These are phyloP conservation scores for Epicoccum sorghinum DNA, from an alignment of 2,329 filamentous ascomycete genomes.

Conservation along the genomic window DNA sequence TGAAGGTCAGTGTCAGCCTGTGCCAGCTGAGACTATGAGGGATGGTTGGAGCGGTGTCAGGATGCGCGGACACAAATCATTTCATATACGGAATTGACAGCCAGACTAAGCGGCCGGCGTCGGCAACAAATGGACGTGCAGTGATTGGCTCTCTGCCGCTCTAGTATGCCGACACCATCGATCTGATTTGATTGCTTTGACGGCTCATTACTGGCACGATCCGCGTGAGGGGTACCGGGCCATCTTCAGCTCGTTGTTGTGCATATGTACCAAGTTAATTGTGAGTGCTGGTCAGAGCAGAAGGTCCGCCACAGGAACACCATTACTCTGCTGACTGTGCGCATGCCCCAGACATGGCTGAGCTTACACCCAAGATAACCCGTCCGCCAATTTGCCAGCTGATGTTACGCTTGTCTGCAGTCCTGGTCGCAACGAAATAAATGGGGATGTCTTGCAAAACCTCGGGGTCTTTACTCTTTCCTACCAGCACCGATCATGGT, in stretches of 20 bases:
- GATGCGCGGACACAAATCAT: conserved; percentile 29
- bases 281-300: not conserved
- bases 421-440: too few relatives aligned
- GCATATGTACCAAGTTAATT: not conserved
- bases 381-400: too few relatives aligned
- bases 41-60: conserved; percentile 20
- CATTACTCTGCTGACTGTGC: conserved; percentile 1
- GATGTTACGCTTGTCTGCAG: not conserved
- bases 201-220: conserved; percentile 19
- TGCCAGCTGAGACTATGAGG: conserved; percentile 3
- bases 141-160: conserved; percentile 31
- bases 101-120: conserved; percentile 27
- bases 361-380: too few relatives aligned
- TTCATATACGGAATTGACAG: conserved; percentile 27
- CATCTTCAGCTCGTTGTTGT: conserved; percentile 8
- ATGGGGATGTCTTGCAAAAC: conserved; percentile 1
- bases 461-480: not conserved
- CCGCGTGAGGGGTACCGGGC: conserved; percentile 16
- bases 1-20: not conserved
- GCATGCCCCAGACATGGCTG: not conserved
- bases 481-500: not conserved
- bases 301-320: too few relatives aligned
- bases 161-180: conserved; percentile 22
- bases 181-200: conserved; percentile 24
- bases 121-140: conserved; percentile 31